Base-by-base conservation (phyloP, 768 basidiomycete species). In the Rossbeevera mucosa region DNA sequence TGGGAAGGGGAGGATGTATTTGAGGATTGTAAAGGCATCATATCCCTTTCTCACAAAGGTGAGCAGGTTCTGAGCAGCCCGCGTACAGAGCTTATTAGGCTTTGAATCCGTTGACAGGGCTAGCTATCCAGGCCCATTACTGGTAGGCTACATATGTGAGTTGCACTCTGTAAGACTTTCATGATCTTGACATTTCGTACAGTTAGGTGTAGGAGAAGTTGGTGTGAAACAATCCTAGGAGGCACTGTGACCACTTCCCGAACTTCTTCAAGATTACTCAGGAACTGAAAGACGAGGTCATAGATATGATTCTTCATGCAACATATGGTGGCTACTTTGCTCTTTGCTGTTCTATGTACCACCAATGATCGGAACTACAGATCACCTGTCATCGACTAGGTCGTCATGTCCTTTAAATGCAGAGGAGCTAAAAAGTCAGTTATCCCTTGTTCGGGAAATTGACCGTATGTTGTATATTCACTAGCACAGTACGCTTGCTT, bases 1-100 rank as follows among this genome's bases (percentile, higher is more conserved):
- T 77, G 73, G 50, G 60, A 74, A 0, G 70, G 73, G 2, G 33
- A 50, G 0, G 48, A 64, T 6, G 59, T 81, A 28, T 58, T 71
- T 18, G 26, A 22, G 24, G 58, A 64, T 4, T 67, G 67, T 36
- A 51, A 21, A 45, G 65, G 65, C 5, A 13, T 7, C 0, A 28
- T 62, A 7, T 68, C 55, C 0, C 18, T 25, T 44, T 43, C 59
- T 0, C 68, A 69, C 47, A 64, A 65, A 64, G 63, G 68, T 64
- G 13, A 22, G 40, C 21, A 20, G 36, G 28, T 20, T 30, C 14
- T 4, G 26, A 7, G 2, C 2, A 14, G 4, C 2, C 52, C 13
- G 7, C 14, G 0, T 36, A 0, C 7, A 4, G 3, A 22, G 20
- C 9, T 42, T 25, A 40, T 28, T 6, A 20, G 0, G 0, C 25